phyloP scores from a whole-genome alignment of 306 rosid species.

The Elaeagnus macrophylla region DNA sequence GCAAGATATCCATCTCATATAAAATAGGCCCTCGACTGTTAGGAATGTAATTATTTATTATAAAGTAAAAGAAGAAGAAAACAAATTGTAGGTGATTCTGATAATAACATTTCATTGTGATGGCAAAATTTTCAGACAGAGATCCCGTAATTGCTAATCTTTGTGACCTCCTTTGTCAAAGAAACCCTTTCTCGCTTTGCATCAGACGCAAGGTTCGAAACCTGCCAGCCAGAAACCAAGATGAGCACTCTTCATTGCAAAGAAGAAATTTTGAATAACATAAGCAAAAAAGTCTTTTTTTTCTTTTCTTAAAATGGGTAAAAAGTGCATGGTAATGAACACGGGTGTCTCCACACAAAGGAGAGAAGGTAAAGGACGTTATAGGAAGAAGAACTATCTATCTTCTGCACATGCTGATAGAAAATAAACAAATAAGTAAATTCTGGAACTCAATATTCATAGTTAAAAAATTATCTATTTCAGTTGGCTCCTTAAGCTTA shows the following conservation, averaged over 20 bases:
- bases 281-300: background rate
- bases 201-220: conserved; percentile 58
- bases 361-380: no score
- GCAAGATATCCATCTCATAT: no score
- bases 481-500: no score
- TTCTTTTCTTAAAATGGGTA: background rate
- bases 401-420: background rate
- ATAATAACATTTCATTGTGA: conserved; percentile 12
- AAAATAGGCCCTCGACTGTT: no score
- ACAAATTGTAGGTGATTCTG: background rate
- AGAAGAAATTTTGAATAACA: background rate
- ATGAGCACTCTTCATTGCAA: conserved; percentile 15
- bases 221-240: conserved; percentile 39
- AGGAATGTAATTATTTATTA: conserved; percentile 6
- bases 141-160: conserved; percentile 80
- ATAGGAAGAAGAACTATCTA: background rate
- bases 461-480: no score
- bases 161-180: conserved; percentile 60
- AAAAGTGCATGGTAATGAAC: background rate
- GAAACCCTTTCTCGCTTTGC: conserved; percentile 59
- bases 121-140: conserved; percentile 46
- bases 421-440: background rate
- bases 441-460: no score
- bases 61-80: background rate
- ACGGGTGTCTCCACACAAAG: no score